phyloP scores from a whole-genome alignment of 2,329 filamentous ascomycete genomes.

The Neofusicoccum ribis region DNA sequence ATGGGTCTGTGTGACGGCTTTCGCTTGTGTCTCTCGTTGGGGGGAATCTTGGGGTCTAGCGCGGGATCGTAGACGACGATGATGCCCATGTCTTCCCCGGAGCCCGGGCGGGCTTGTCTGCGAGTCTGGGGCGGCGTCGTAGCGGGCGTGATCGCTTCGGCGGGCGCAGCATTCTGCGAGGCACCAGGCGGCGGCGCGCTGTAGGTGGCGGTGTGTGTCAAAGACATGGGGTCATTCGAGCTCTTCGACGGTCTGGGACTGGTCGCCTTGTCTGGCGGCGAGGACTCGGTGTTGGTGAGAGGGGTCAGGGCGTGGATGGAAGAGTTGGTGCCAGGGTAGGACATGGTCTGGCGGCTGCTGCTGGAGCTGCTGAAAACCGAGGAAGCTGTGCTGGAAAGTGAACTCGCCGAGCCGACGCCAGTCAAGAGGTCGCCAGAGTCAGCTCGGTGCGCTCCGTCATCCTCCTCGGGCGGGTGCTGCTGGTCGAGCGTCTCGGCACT shows the following conservation, averaged over 20 bases:
- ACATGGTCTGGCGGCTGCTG: slow-evolving; percentile 49
- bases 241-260: slow-evolving; percentile 53
- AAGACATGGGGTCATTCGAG: slow-evolving; percentile 38
- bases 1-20: slow-evolving; percentile 26
- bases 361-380: slow-evolving; percentile 66
- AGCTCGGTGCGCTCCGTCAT: slow-evolving; percentile 60
- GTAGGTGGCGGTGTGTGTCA: slow-evolving; percentile 32
- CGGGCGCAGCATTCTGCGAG: slow-evolving; percentile 39
- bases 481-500: slow-evolving; percentile 23
- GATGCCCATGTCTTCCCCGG: slow-evolving; percentile 57
- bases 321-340: slow-evolving; percentile 56
- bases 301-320: slow-evolving; percentile 61
- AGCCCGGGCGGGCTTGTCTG: slow-evolving; percentile 51
- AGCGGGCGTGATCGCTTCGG: slow-evolving; percentile 47
- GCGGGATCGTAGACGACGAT: slow-evolving; percentile 65
- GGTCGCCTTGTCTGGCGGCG: slow-evolving; percentile 57
- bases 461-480: slow-evolving; percentile 22
- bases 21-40: slow-evolving; percentile 52
- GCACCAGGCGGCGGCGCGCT: slow-evolving; percentile 34
- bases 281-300: slow-evolving; percentile 66
- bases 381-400: slow-evolving; percentile 68
- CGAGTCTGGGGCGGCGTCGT: slow-evolving; percentile 45
- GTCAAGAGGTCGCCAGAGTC: slow-evolving; percentile 66
- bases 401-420: slow-evolving; percentile 71
- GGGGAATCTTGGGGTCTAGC: slow-evolving; percentile 57